Base-by-base conservation (phyloP, 805 yeast genomes). In the Candida bentonensis region DNA sequence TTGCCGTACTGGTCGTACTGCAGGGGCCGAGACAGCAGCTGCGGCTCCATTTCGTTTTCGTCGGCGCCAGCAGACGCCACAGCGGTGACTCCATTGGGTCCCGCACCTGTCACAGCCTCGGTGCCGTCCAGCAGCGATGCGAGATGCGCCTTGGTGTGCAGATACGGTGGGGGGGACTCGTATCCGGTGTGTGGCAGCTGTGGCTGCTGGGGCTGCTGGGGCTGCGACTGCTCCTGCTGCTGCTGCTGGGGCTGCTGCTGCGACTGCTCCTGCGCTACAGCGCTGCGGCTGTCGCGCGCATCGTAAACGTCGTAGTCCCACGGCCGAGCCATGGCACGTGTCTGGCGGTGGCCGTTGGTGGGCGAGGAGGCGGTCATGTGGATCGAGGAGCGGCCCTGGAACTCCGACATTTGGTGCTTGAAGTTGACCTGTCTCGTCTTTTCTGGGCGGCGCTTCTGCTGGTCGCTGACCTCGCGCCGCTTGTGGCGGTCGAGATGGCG, bases 401-500 rank as follows among this genome's bases (percentile, higher is more conserved):
- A 30, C 36, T 30, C 36, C 17, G 7, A 9, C 17, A 30, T 4
- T n/a, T 30, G 36, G 36, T 30, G 7, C 36, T 30, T 30, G 27
- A 25, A 25, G 11, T 7, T 9, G 11, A 13, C 7, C 11, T 13
- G 27, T 13, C 27, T 7, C 13, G 11, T 25, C 11, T 13, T 25
- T 7, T 25, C 27, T 13, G 7, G 11, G 27, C 13, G 27, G 17
- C 17, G 11, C 20, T 15, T 9, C 7, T 9, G 7, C 7, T 11
- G 17, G 7, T 30, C 36, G 36, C 17, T 15, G 7, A 30, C 43
- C 15, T 39, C 49, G 9, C 49, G 44, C 42, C 48, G 47, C 23
- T 54, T 51, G 39, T 61, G 66, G 2, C 66, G 55, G 42, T 60
- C 59, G 15, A 57, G 22, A 47, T 62, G 66, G 21, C 66, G 50